Percentiles rank a stretch among this genome's conserved stretches.
Conservation (phyloP, 2,329 filamentous ascomycete genomes). For the Xylaria sp. region DNA sequence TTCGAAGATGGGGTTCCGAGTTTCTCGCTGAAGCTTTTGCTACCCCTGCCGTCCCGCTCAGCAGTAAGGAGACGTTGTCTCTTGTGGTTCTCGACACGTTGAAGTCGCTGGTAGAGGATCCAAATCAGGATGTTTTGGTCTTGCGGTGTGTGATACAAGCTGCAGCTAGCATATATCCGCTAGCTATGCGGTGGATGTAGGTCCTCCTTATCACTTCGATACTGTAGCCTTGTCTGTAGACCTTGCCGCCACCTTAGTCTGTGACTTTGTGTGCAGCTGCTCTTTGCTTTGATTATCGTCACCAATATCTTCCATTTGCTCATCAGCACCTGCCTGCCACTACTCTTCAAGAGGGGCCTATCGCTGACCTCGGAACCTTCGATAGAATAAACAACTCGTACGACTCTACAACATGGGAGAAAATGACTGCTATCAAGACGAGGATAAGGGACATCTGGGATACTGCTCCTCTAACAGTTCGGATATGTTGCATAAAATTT, state of each 20-base stretch:
- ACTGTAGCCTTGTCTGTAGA: slow-evolving; percentile 48
- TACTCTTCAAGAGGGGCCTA: slow-evolving; percentile 19
- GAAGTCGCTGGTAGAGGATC: slow-evolving; percentile 73
- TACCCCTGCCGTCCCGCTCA: slow-evolving; percentile 80
- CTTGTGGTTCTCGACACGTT: slow-evolving; percentile 82
- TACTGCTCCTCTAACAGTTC: slow-evolving; percentile 76
- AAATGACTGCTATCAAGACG: slow-evolving; percentile 88
- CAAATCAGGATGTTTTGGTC: slow-evolving; percentile 81
- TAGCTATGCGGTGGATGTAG: slow-evolving; percentile 94
- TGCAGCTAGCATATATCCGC: slow-evolving; percentile 90
- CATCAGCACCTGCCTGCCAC: slow-evolving; percentile 13
- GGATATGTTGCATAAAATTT: slow-evolving; percentile 97
- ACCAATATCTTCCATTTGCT: slow-evolving; percentile 18
- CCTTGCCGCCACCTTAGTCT: slow-evolving; percentile 36
- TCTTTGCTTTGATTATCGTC: slow-evolving; percentile 29
- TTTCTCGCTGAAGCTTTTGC: slow-evolving; percentile 97
- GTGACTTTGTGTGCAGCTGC: slow-evolving; percentile 38
- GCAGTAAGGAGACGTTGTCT: slow-evolving; percentile 83
- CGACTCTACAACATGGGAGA: slow-evolving; percentile 85
- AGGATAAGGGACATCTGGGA: slow-evolving; percentile 92
- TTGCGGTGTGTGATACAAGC: slow-evolving; percentile 88
- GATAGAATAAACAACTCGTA: slow-evolving; percentile 85
- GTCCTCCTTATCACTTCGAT: slow-evolving; percentile 55
- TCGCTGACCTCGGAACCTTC: slow-evolving; percentile 48
- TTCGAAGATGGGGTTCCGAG: slow-evolving; percentile 95